Evolutionary conservation across 257 asterid genomes (phyloP), one percentile per base, ranked within the genome.

Genomic region (Prunella vulgaris): DNA sequence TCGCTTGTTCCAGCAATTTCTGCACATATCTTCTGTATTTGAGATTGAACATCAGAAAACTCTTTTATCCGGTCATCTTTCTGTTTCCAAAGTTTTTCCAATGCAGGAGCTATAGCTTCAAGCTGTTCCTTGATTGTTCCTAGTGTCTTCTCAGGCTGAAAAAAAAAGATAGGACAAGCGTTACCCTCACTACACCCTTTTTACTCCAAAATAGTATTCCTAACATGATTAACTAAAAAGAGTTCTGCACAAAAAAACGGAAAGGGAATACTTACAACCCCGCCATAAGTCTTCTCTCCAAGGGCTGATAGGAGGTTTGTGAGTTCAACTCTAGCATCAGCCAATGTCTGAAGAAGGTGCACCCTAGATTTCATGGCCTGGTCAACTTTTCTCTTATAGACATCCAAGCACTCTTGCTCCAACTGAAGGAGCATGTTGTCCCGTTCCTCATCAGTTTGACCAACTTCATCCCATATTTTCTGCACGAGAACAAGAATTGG

Each of bases 71-170:
- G 84, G 70, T 89, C 97, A 66, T 94, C 97, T 77, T 94, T 94
- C 78, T 86, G 89, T 68, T 84, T 74, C 95, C 95, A 87, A 54
- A 89, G 83, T 64, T 89, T 88, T 68, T 94, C 97, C 82, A 91
- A 72, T 21, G 89, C 84, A 6, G 98, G 99, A 64, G 96, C 95
- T 75, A 92, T 87, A 69, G 93, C 95, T 67, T 79, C 94, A 56
- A 95, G 95, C 79, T 95, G 99, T 77, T 95, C 98, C 79, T 95
- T 95, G 80, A 95, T 92, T 10, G 99, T 89, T 70, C 99, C 98
- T n/a, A 84, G 80, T 15, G 88, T 95, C 79, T 83, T 92, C 70
- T 95, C 97, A 60, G 99, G 95, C 99, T 95, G 84, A 71, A 67
- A 67, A 56, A 58, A 48, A 66, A 38, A 80, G 49, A 67, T 13